Base-by-base conservation (phyloP, 2,329 filamentous ascomycete species). In the Zasmidium cellare region DNA sequence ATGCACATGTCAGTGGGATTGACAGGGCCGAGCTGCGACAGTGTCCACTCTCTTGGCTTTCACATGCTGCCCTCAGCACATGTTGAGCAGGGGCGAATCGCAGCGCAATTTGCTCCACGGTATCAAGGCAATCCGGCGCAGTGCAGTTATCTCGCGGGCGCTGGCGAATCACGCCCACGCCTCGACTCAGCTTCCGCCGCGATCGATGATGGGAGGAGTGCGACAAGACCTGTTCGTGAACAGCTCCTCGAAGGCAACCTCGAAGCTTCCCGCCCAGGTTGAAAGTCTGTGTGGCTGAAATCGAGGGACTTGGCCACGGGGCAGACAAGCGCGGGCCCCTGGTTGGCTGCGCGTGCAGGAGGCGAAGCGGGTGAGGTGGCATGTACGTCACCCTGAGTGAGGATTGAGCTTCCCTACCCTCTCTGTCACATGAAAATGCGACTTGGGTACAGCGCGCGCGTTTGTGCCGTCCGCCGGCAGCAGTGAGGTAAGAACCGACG, bases 1-100 rank as follows among this genome's bases (percentile, higher is more conserved):
- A 25, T 55, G 53, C 53, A 56, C 53, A 56, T 56, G 53, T 51
- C 53, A 56, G 31, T 38, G 45, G 45, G 35, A 48, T 24, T n/a
- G 28, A 55, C 53, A 48, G 35, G 47, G 28, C 45, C 46, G 44
- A 47, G 52, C n/a, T n/a, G 35, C 12, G 35, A 41, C 6, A 6
- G n/a, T 14, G 11, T 18, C 35, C 35, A 41, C 35, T 18, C 35
- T 41, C 35, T 41, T 41, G 35, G 35, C 35, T 6, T 41, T 41
- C 35, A 41, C 35, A 41, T 41, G 35, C 35, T 41, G 7, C 7
- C 12, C 35, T 28, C 23, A 38, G 38, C 22, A 54, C 51, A 47
- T 47, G 46, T 44, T 24, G 25, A 45, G 19, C 25, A 47, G 18
- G 38, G 16, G 9, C 20, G 35, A 24, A 35, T 16, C 16, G 35